Base-by-base conservation (phyloP, 2,329 filamentous ascomycete genomes). In the Aureobasidium vineae region DNA sequence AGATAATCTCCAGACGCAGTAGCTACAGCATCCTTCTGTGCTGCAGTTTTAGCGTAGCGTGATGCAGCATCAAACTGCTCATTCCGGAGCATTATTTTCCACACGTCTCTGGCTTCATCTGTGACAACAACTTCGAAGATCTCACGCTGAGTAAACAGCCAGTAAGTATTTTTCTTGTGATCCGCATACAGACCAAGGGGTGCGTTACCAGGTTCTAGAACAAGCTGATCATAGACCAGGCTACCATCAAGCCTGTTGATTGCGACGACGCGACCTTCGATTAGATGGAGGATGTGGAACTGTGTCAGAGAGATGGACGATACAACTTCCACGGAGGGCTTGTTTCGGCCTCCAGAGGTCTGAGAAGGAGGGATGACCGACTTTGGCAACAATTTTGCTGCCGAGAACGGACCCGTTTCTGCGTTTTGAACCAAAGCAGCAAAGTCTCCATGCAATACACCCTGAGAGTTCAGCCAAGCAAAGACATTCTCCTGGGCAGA, bases 121-220 rank as follows among this genome's bases (percentile, higher is more conserved):
- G 88, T 89, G 15, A 94, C 89, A 15, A 95, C 90, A 67, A 99
- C 89, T 78, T 99, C 95, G 71, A 92, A 97, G 60, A 99, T 97
- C 73, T 96, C 92, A 66, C 91, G 85, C 0, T 86, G 85, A 0
- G 94, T 98, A 74, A 98, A 96, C 2, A 99, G 84, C 95, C 96
- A 99, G 75, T 94, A 97, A 0, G 95, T 99, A 73, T 94, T 96
- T 81, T 97, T 97, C 76, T 95, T 94, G 68, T 90, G 85, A 77
- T 99, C 95, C 10, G 94, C 88, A 60, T 92, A 89, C 21, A 99
- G 84, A 0, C 91, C 92, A n/a, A 99, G 81, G 5, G 89, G 87
- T 72, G 84, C 88, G 72, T 97, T 90, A 0, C 90, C 90, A 5
- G 87, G 84, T 65, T 94, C 90, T 16, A 98, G 82, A 5, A 99